Conservation (phyloP, 768 basidiomycete species). For the Erythrobasidium yunnanense region DNA sequence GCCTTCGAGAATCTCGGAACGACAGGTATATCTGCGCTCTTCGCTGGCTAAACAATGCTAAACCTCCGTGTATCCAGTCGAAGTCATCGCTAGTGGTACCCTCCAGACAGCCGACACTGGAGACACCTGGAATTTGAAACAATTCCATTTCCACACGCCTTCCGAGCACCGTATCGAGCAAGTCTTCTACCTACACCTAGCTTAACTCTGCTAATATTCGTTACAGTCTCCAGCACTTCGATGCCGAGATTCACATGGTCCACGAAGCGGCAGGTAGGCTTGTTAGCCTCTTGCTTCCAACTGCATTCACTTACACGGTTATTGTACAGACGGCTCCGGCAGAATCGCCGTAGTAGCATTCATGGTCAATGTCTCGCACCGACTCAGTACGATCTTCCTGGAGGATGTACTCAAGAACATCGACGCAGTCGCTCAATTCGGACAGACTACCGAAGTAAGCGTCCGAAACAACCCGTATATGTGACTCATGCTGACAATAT, state of each 20-base stretch:
- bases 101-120: background rate
- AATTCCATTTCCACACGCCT: constrained; percentile 13
- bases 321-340: background rate
- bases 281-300: background rate
- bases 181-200: too few relatives aligned
- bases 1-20: constrained; percentile 11
- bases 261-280: background rate
- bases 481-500: background rate
- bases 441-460: background rate
- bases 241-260: constrained; percentile 1
- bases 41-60: background rate
- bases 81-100: background rate
- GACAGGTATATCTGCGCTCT: background rate
- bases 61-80: background rate
- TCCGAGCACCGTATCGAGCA: background rate
- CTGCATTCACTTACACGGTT: background rate
- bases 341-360: constrained; percentile 2
- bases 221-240: background rate
- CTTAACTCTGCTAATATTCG: too few relatives aligned
- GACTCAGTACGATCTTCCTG: background rate
- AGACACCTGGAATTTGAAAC: background rate
- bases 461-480: background rate
- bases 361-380: background rate
- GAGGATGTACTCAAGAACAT: background rate
- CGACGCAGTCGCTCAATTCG: background rate